Evolutionary conservation across 139 green algal species (phyloP).

Genomic region (Diplosphaera chodatii): DNA sequence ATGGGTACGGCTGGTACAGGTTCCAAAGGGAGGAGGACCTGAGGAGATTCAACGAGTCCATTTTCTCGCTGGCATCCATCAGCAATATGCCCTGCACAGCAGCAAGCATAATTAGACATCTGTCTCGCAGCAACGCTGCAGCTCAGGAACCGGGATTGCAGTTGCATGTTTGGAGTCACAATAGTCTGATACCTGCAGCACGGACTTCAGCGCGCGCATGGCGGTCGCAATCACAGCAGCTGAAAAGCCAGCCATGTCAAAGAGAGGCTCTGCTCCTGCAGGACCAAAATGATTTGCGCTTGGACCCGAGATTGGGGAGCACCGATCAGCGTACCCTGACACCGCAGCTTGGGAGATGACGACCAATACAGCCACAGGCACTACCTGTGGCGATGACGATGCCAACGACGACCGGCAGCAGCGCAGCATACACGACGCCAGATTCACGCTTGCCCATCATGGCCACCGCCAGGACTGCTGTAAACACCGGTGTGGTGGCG

Average conservation of each 20-base stretch:
- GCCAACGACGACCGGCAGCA: conserved; percentile 77
- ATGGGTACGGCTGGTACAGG: too few relatives aligned
- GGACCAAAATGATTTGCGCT: too few relatives aligned
- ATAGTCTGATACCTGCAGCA: conserved; percentile 76
- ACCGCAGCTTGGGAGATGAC: too few relatives aligned
- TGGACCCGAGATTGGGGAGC: too few relatives aligned
- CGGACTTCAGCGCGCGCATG: conserved; percentile 66
- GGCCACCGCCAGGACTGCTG: conserved; percentile 65
- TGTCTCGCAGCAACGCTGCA: too few relatives aligned
- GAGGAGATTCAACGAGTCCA: conserved; percentile 63
- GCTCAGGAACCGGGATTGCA: too few relatives aligned
- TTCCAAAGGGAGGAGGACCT: too few relatives aligned
- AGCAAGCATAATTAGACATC: too few relatives aligned
- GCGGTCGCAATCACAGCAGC: conserved; percentile 67
- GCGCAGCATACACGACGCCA: conserved; percentile 65
- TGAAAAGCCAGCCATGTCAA: conserved; percentile 83
- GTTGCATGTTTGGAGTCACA: too few relatives aligned
- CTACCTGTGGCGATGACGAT: conserved; percentile 73
- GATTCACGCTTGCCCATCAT: conserved; percentile 56
- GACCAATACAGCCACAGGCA: too few relatives aligned
- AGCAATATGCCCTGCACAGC: conserved; percentile 62
- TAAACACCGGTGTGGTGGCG: conserved; percentile 93
- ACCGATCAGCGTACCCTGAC: too few relatives aligned
- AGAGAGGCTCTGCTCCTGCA: conserved; percentile 70
- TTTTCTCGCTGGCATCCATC: conserved; percentile 63